Evolutionary conservation across 2,329 filamentous ascomycete genomes (phyloP).

Genomic region (Penicillium sp.): DNA sequence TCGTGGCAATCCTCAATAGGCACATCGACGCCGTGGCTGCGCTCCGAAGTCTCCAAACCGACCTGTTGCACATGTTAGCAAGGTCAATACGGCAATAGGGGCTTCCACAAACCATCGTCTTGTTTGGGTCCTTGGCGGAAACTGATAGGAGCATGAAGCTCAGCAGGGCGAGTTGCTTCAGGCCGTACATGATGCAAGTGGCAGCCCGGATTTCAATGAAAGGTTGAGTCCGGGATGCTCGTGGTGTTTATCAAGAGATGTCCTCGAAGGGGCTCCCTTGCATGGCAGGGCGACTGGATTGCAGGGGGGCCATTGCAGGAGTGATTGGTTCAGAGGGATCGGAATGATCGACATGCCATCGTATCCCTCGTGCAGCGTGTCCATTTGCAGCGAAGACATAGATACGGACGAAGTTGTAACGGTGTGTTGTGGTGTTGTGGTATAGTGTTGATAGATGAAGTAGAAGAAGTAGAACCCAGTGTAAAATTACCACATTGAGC

Average conservation of each 20-base stretch:
- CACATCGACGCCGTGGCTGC: constrained; percentile 20
- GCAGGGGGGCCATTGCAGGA: neutral
- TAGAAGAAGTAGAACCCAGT: neutral
- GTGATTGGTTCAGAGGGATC: constrained; percentile 2
- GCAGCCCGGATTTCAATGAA: constrained; percentile 1
- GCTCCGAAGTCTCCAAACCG: constrained; percentile 20
- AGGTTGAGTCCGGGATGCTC: neutral
- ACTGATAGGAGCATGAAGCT: constrained; percentile 23
- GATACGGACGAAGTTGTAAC: neutral
- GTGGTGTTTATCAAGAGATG: neutral
- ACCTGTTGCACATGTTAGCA: constrained; percentile 9
- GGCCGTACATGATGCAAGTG: constrained; percentile 21
- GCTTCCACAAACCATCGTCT: constrained; percentile 12
- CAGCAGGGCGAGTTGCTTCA: constrained; percentile 20
- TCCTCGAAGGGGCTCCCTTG: constrained; percentile 5
- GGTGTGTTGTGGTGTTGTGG: neutral
- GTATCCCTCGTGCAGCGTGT: neutral
- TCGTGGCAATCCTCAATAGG: constrained; percentile 21
- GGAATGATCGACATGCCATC: constrained; percentile 7
- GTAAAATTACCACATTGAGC: neutral
- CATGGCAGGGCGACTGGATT: neutral
- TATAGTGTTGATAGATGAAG: neutral
- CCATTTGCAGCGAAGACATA: neutral
- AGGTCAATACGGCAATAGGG: neutral
- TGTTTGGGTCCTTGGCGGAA: constrained; percentile 13